Evolutionary conservation across 163 green algal genomes (phyloP).

Genomic region (Scenedesmus sp.): DNA sequence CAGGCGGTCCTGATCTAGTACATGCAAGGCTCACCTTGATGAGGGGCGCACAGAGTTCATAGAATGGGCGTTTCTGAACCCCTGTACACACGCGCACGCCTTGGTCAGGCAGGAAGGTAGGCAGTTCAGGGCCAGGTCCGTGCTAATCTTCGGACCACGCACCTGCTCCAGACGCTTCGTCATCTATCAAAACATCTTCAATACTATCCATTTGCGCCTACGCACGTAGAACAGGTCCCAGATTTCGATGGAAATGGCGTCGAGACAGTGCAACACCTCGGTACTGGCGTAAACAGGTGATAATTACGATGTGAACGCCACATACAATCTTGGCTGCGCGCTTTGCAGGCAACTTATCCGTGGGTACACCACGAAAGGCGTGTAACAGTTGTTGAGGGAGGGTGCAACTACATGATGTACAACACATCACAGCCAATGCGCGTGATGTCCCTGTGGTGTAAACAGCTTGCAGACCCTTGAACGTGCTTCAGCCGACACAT

Average conservation of each 20-base stretch:
- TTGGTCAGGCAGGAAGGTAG: neutral
- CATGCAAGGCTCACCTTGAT: slow-evolving; percentile 26
- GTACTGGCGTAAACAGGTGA: neutral
- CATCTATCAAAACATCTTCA: neutral
- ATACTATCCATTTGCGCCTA: neutral
- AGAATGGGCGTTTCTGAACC: slow-evolving; percentile 1
- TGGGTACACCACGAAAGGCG: neutral
- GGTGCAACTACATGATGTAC: neutral
- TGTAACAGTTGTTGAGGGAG: neutral
- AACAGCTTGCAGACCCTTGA: neutral
- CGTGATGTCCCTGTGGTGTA: neutral
- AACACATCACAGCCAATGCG: neutral
- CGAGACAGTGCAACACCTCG: neutral
- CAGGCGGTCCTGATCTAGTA: neutral
- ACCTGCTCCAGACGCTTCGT: neutral
- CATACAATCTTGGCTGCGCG: neutral
- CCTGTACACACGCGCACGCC: neutral
- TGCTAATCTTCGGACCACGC: neutral
- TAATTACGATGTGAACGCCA: neutral
- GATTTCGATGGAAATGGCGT: neutral
- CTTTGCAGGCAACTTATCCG: neutral
- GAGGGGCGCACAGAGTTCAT: slow-evolving; percentile 4
- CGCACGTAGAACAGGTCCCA: neutral
- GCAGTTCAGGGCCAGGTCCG: neutral
- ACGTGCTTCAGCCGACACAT: neutral